A percentile compares a stretch with the other conserved stretches of the same genome.
Conservation (phyloP, 805 yeast genomes). For the Metschnikowia bowlesiae region DNA sequence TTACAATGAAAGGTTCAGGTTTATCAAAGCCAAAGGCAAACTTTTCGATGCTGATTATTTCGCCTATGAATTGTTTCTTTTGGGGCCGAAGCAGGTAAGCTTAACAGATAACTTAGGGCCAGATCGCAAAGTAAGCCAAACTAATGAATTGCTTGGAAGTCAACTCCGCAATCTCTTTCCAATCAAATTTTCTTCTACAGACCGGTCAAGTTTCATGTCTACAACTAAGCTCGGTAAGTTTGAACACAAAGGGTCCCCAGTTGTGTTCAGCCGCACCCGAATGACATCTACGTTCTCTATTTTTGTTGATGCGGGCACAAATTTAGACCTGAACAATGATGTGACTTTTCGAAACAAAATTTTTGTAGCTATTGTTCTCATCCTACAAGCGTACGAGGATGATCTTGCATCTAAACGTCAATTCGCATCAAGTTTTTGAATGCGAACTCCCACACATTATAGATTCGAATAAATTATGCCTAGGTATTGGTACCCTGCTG, state of each 20-base stretch:
- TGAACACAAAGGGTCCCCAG: constrained; percentile 6
- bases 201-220: constrained; percentile 6
- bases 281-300: constrained; percentile 6
- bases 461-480: background rate
- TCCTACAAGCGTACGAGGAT: constrained; percentile 11
- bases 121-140: constrained; percentile 6
- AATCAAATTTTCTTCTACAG: background rate
- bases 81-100: constrained; percentile 7
- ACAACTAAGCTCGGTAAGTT: constrained; percentile 8
- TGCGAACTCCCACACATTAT: background rate
- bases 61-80: constrained; percentile 9
- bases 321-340: constrained; percentile 7
- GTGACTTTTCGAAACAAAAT: constrained; percentile 6
- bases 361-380: constrained; percentile 4
- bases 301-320: constrained; percentile 4
- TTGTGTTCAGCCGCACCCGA: constrained; percentile 11
- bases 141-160: constrained; percentile 9
- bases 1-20: constrained; percentile 9
- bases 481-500: constrained; percentile 27
- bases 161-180: constrained; percentile 4
- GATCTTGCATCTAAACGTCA: constrained; percentile 2
- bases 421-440: background rate
- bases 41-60: constrained; percentile 2
- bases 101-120: constrained; percentile 10
- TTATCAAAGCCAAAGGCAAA: constrained; percentile 4